Conservation (phyloP, 2,329 filamentous ascomycete species). For the Ophiostoma ips region DNA sequence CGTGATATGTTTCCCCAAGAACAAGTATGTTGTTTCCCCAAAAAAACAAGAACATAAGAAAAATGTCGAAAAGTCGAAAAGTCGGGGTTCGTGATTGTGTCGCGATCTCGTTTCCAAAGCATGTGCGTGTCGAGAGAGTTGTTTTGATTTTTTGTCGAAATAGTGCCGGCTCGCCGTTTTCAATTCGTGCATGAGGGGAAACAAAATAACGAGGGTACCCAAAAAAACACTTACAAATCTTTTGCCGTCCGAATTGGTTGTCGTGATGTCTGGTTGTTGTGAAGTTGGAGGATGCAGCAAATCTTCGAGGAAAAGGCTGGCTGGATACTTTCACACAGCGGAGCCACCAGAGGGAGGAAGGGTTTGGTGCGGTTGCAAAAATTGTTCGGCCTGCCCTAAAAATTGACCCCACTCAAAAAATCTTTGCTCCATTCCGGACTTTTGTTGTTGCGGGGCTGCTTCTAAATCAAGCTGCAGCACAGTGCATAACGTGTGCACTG, state of each 20-base stretch:
- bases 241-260: constrained; percentile 9
- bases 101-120: constrained; percentile 1
- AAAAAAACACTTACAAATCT: constrained; percentile 11
- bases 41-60: background rate
- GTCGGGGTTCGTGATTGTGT: background rate
- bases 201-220: background rate
- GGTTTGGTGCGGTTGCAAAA: constrained; percentile 15
- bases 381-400: constrained; percentile 15
- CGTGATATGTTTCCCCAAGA: no score
- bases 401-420: constrained; percentile 5
- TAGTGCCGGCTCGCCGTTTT: no score
- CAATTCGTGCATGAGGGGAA: background rate
- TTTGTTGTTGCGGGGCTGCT: constrained; percentile 8
- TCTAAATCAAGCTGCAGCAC: background rate
- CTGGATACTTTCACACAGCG: constrained; percentile 9
- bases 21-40: no score
- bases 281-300: constrained; percentile 10
- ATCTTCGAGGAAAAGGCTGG: constrained; percentile 8
- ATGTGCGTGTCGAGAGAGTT: no score
- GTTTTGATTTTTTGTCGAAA: no score
- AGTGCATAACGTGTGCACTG: background rate
- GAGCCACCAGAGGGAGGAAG: constrained; percentile 1
- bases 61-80: background rate
- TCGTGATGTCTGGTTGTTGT: constrained; percentile 11
- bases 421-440: constrained; percentile 11